phyloP scores from a whole-genome alignment of 345 rosid genomes.

The Hevea brasiliensis region DNA sequence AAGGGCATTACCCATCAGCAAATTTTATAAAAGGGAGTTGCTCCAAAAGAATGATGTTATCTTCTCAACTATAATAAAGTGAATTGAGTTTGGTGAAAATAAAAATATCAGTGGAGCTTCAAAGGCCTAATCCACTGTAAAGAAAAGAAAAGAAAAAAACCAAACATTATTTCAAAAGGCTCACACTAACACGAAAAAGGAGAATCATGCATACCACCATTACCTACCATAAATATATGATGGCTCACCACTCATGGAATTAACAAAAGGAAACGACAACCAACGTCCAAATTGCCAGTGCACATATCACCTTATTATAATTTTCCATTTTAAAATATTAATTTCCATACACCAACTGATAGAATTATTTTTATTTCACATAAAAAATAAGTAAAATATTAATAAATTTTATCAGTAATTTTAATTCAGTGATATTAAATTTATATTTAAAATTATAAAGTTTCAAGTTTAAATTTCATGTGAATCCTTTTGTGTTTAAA shows the following conservation, averaged over 20 bases:
- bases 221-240: background rate
- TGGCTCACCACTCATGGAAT: constrained; percentile 7
- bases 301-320: background rate
- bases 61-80: background rate
- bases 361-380: too few species aligned
- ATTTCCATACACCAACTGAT: background rate
- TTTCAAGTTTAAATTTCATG: too few species aligned
- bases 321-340: constrained; percentile 5
- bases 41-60: too few species aligned
- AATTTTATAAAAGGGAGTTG: too few species aligned
- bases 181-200: constrained; percentile 8
- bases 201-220: background rate
- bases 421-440: too few species aligned
- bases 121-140: background rate
- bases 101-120: background rate
- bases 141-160: constrained; percentile 7
- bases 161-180: constrained; percentile 5
- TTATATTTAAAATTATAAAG: too few species aligned
- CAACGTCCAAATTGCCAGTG: constrained; percentile 14
- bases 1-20: background rate
- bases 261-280: constrained; percentile 3
- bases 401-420: too few species aligned
- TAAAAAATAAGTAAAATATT: too few species aligned
- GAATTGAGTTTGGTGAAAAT: background rate
- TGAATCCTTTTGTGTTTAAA: too few species aligned